A percentile compares a stretch with the other conserved stretches of the same genome.
Evolutionary conservation across 352 stramenopile species (phyloP).

Genomic region (Pythium utonaiense): DNA sequence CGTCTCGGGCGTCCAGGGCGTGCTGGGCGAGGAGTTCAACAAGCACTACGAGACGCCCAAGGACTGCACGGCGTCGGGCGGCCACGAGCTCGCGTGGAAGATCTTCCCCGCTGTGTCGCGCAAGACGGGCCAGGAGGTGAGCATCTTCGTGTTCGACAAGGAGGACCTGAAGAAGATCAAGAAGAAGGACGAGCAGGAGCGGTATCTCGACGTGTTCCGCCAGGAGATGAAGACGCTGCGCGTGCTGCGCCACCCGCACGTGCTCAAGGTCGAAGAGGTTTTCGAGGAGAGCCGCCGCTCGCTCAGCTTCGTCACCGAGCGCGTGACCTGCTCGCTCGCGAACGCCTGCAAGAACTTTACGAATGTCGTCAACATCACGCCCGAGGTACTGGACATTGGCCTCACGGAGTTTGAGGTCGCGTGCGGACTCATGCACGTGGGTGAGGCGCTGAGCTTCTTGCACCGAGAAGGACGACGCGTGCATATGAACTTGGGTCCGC

Average conservation of each 20-base stretch:
- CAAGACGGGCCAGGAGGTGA: conserved; percentile 79
- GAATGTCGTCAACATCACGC: conserved; percentile 82
- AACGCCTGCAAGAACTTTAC: conserved; percentile 90
- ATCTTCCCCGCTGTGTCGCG: conserved; percentile 79
- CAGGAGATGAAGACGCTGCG: conserved; percentile 88
- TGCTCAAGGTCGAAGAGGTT: conserved; percentile 89
- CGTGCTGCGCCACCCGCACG: conserved; percentile 81
- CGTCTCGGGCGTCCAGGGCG: conserved; percentile 59
- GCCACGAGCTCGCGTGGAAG: conserved; percentile 81
- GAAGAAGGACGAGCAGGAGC: conserved; percentile 83
- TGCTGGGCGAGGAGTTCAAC: conserved; percentile 79
- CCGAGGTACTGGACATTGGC: conserved; percentile 84
- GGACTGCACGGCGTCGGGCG: conserved; percentile 78
- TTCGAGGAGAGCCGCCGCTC: conserved; percentile 85
- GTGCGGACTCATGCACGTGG: conserved; percentile 85
- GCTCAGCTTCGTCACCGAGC: conserved; percentile 89
- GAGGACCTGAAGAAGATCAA: conserved; percentile 81
- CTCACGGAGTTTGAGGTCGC: conserved; percentile 87
- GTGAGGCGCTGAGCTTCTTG: conserved; percentile 88
- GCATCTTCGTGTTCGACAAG: conserved; percentile 87
- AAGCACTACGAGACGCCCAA: conserved; percentile 87
- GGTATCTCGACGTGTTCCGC: conserved; percentile 82
- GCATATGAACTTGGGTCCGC: conserved; percentile 79
- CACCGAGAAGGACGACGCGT: conserved; percentile 87
- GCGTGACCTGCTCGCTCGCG: conserved; percentile 85